Evolutionary conservation across 78 protist species (phyloP), one percentile per base, ranked within the genome.

Genomic region (Tieghemostelium lacteum): DNA sequence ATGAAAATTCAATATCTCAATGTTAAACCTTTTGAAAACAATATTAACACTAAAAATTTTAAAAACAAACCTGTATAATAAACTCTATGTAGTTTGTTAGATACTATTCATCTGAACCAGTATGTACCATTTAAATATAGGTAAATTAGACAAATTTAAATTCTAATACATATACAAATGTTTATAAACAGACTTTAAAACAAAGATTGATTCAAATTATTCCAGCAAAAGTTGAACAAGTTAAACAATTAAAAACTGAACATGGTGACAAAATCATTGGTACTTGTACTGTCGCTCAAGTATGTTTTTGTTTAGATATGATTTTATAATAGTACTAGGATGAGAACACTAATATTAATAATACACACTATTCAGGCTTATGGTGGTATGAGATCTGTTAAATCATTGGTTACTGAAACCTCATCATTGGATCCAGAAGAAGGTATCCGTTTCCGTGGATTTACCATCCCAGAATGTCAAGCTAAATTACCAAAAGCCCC

Each of bases 331-430:
- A n/a, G n/a, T n/a, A n/a, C n/a, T n/a, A n/a, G n/a, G n/a, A n/a
- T n/a, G n/a, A n/a, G n/a, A n/a, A n/a, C n/a, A n/a, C n/a, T n/a
- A n/a, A n/a, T n/a, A n/a, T n/a, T n/a, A n/a, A n/a, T n/a, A n/a
- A n/a, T n/a, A n/a, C n/a, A n/a, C n/a, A 19, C 17, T 49, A 6
- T 50, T 22, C 75, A 86, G 96, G 96, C 97, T 24, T 98, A 97
- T 93, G 98, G 98, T 45, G 99, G 99, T 73, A 96, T 96, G 98
- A 97, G 99, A 63, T 95, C 96, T 55, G 95, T 98, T 93, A 96
- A 94, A 93, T 73, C 97, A 22, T 78, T 98, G 67, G 94, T 96
- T 29, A 86, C 94, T 62, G 99, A 98, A 93, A 97, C 98, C 20
- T 97, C 98, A 5, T 93, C 97, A 34, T 95, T 98, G 5, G 99